Conservation (phyloP, 2,329 filamentous ascomycete species). For the Triangularia setosa region DNA sequence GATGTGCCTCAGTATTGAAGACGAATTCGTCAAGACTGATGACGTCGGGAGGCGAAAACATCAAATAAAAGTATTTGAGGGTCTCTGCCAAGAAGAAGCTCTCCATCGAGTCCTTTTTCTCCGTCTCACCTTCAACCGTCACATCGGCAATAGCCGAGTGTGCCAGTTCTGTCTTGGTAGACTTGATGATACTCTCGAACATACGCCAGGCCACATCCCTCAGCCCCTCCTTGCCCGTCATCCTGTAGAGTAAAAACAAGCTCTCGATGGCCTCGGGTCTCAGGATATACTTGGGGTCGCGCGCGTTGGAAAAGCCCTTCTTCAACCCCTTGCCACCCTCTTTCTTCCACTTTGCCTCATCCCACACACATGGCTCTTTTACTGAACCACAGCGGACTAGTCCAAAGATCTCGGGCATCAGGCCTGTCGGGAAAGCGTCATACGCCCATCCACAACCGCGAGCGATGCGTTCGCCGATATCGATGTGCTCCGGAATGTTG, state of each 20-base stretch:
- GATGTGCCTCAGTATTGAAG: conserved; percentile 30
- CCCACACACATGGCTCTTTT: conserved; percentile 34
- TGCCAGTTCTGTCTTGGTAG: conserved; percentile 48
- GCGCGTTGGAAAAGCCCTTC: conserved; percentile 28
- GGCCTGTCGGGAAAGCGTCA: conserved; percentile 47
- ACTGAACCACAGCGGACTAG: conserved; percentile 39
- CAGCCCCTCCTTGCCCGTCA: conserved; percentile 53
- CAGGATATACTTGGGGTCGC: conserved; percentile 46
- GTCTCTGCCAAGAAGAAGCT: conserved; percentile 41
- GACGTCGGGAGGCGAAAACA: conserved; percentile 53
- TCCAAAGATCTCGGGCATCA: conserved; percentile 56
- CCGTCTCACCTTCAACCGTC: conserved; percentile 28
- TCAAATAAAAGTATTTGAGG: conserved; percentile 61
- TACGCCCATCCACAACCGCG: conserved; percentile 59
- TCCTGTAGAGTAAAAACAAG: conserved; percentile 62
- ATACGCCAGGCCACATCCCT: conserved; percentile 60
- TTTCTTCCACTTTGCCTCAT: conserved; percentile 33
- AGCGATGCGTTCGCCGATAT: conserved; percentile 45
- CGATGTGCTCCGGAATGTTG: conserved; percentile 42
- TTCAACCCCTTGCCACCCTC: conserved; percentile 26
- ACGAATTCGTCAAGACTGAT: conserved; percentile 60
- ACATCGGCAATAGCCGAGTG: conserved; percentile 54
- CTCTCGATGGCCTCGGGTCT: conserved; percentile 65
- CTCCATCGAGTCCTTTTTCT: conserved; percentile 60
- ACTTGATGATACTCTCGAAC: conserved; percentile 51